These are phyloP conservation scores for Paramecium bursaria DNA, from an alignment of 73 alveolate genomes.

Conservation along the genomic window DNA sequence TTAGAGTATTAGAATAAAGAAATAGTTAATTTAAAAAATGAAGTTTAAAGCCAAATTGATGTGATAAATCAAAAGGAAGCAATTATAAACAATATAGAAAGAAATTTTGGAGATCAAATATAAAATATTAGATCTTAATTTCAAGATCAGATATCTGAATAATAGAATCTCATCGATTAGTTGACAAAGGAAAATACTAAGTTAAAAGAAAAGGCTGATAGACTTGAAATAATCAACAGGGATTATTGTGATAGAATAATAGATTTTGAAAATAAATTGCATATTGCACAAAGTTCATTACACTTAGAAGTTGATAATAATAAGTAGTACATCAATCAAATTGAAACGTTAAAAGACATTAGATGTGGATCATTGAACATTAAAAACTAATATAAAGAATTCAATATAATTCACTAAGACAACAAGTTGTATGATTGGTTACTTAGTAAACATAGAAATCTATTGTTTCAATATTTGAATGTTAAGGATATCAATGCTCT, in stretches of 20 bases:
- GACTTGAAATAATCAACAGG: background rate
- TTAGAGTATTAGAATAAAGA: constrained; percentile 8
- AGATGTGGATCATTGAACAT: constrained; percentile 25
- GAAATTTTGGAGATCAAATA: background rate
- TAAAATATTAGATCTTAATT: too few relatives aligned
- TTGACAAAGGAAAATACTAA: background rate
- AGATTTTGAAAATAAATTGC: too few relatives aligned
- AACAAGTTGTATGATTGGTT: constrained; percentile 2
- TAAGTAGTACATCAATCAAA: background rate
- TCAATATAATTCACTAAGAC: background rate
- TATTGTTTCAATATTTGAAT: background rate
- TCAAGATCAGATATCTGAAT: too few relatives aligned
- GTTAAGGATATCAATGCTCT: constrained; percentile 4
- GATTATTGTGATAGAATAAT: too few relatives aligned
- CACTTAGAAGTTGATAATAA: background rate
- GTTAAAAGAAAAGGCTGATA: constrained; percentile 18
- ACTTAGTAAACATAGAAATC: background rate
- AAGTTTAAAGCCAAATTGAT: constrained; percentile 9
- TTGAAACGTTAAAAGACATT: constrained; percentile 38
- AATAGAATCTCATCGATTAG: too few relatives aligned
- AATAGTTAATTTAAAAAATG: background rate
- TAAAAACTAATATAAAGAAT: background rate
- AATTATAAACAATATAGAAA: constrained; percentile 44
- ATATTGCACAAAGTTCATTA: background rate
- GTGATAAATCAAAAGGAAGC: constrained; percentile 8